These are phyloP conservation scores for Yamadazyma membranifaciens DNA, from an alignment of 1,139 yeast species.

Conservation along the genomic window DNA sequence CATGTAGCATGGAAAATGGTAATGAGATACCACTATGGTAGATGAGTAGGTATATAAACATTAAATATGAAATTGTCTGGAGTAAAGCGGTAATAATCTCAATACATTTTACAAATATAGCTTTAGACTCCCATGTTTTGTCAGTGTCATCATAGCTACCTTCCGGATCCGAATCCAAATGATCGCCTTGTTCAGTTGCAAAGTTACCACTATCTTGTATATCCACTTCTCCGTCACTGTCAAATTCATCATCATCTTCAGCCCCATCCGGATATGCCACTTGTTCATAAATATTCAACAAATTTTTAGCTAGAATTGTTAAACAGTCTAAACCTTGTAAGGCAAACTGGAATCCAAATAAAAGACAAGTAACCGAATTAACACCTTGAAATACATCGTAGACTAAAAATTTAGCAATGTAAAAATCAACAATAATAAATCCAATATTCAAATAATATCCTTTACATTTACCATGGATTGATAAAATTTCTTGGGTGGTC, in stretches of 20 bases:
- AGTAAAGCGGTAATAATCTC: conserved; percentile 51
- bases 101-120: conserved; percentile 55
- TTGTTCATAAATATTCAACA: conserved; percentile 60
- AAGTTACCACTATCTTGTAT: conserved; percentile 4
- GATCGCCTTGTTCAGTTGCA: background rate
- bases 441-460: conserved; percentile 34
- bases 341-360: conserved; percentile 77
- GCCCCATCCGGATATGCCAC: conserved; percentile 22
- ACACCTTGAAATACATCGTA: conserved; percentile 55
- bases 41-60: conserved; percentile 36
- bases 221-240: conserved; percentile 6
- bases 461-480: conserved; percentile 17
- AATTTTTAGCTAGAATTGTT: conserved; percentile 46
- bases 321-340: conserved; percentile 58
- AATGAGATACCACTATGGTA: conserved; percentile 56
- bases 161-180: background rate
- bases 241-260: conserved; percentile 12
- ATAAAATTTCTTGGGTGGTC: conserved; percentile 29
- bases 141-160: conserved; percentile 49
- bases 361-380: conserved; percentile 51
- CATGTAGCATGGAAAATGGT: conserved; percentile 69
- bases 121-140: conserved; percentile 68
- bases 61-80: conserved; percentile 33
- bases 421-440: conserved; percentile 49
- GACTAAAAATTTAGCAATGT: conserved; percentile 54